A percentile compares a stretch with the other conserved stretches of the same genome.
These are phyloP conservation scores for Lactuca sativa DNA, from an alignment of 129 eudicot species.

Conservation along the genomic window DNA sequence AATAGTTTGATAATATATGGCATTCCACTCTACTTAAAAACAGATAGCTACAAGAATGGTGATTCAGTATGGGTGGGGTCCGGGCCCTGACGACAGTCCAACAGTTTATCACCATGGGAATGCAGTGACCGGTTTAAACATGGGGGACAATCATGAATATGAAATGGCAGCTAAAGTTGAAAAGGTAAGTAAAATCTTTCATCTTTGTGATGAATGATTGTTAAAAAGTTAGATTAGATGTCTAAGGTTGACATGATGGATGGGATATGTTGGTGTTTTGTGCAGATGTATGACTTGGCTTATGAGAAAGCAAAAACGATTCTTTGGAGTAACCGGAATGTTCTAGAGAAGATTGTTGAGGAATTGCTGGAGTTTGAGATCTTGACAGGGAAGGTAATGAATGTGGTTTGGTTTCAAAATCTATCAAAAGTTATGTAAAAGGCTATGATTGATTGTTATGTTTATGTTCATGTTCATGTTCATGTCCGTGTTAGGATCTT, in stretches of 20 bases:
- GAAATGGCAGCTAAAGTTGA: slow-evolving; percentile 95
- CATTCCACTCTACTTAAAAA: slow-evolving; percentile 9
- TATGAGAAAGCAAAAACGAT: slow-evolving; percentile 80
- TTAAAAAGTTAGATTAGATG: background rate
- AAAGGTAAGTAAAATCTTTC: slow-evolving; percentile 41
- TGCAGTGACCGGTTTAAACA: slow-evolving; percentile 73
- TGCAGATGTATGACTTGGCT: slow-evolving; percentile 78
- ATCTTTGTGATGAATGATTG: slow-evolving; percentile 13
- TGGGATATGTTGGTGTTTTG: slow-evolving; percentile 14
- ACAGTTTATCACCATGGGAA: slow-evolving; percentile 72
- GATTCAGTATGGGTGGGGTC: slow-evolving; percentile 95
- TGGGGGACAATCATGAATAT: slow-evolving; percentile 76
- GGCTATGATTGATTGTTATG: slow-evolving; percentile 6
- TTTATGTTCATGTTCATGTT: background rate
- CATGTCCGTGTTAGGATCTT: slow-evolving; percentile 57
- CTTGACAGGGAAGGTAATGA: slow-evolving; percentile 78
- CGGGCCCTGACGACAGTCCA: slow-evolving; percentile 90
- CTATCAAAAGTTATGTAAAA: background rate
- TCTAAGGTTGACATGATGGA: background rate
- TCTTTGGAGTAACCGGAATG: slow-evolving; percentile 69
- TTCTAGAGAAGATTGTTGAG: slow-evolving; percentile 78
- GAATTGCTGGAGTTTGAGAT: slow-evolving; percentile 77
- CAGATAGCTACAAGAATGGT: slow-evolving; percentile 98
- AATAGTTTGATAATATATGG: slow-evolving; percentile 6
- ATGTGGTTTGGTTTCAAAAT: background rate